These are phyloP conservation scores for Starmerella bacillaris DNA, from an alignment of 805 yeast genomes.

Conservation along the genomic window DNA sequence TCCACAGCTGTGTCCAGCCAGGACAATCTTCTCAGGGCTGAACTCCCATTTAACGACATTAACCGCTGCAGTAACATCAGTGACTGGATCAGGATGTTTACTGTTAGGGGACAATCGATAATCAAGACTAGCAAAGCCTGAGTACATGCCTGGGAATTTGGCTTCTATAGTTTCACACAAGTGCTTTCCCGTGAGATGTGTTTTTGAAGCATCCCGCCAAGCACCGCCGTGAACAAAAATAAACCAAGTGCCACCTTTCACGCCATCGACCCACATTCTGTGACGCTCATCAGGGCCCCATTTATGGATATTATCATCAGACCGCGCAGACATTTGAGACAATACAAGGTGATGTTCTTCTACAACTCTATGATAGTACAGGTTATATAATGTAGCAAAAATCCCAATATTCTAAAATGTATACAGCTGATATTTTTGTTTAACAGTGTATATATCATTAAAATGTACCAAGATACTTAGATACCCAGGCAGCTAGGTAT, in stretches of 20 bases:
- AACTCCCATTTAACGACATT: slow-evolving; percentile 14
- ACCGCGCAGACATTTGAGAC: background rate
- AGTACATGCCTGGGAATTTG: slow-evolving; percentile 18
- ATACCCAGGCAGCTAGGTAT: no score
- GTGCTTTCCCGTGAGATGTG: slow-evolving; percentile 35
- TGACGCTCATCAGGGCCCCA: slow-evolving; percentile 5
- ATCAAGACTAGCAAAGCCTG: slow-evolving; percentile 30
- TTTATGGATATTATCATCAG: background rate
- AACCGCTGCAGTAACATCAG: slow-evolving; percentile 37
- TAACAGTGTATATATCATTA: no score
- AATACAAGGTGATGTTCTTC: no score
- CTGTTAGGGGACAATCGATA: slow-evolving; percentile 50
- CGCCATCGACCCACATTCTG: background rate
- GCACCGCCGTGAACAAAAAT: slow-evolving; percentile 77
- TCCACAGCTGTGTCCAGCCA: slow-evolving; percentile 71
- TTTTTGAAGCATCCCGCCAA: slow-evolving; percentile 57
- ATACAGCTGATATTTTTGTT: no score
- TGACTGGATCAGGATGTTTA: slow-evolving; percentile 42
- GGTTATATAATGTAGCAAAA: no score
- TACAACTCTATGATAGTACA: no score
- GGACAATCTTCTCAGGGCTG: slow-evolving; percentile 19
- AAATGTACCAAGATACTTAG: no score
- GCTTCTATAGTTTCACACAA: slow-evolving; percentile 15
- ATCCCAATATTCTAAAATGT: no score
- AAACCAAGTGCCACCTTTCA: slow-evolving; percentile 15